Conservation (phyloP, 208 protist species). For the Wallacemonas collosoma region DNA sequence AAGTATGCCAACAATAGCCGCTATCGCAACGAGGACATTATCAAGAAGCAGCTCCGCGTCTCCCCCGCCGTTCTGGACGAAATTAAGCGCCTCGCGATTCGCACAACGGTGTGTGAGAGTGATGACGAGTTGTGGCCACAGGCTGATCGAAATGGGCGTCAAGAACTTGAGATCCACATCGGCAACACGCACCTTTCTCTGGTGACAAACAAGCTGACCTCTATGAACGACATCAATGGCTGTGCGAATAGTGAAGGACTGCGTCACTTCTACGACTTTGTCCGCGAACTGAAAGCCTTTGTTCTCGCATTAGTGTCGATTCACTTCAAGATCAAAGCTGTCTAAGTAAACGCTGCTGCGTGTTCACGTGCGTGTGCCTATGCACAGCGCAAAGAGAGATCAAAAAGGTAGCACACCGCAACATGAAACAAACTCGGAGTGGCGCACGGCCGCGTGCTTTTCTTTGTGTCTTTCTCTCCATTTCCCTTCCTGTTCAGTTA, state of each 20-base stretch:
- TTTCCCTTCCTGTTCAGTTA: too few species aligned
- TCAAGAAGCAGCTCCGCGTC: slow-evolving; percentile 82
- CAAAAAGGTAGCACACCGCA: too few species aligned
- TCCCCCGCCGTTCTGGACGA: slow-evolving; percentile 75
- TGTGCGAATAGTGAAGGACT: slow-evolving; percentile 50
- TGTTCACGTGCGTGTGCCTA: too few species aligned
- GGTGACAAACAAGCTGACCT: slow-evolving; percentile 88
- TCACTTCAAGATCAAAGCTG: slow-evolving; percentile 89
- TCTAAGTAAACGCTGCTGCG: slow-evolving; percentile 22
- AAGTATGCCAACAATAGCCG: slow-evolving; percentile 91
- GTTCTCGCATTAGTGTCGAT: slow-evolving; percentile 82
- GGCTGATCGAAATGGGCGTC: slow-evolving; percentile 83
- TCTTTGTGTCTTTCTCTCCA: too few species aligned
- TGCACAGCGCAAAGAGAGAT: too few species aligned
- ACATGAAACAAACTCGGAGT: too few species aligned
- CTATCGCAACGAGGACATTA: slow-evolving; percentile 90
- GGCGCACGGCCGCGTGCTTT: too few species aligned
- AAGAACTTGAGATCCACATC: slow-evolving; percentile 89
- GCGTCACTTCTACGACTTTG: slow-evolving; percentile 80
- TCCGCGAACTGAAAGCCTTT: slow-evolving; percentile 78
- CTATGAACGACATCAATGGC: slow-evolving; percentile 69
- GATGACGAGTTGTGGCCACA: slow-evolving; percentile 86
- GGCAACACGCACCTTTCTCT: slow-evolving; percentile 88
- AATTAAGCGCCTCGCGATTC: slow-evolving; percentile 71
- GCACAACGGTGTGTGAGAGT: slow-evolving; percentile 63